Evolutionary conservation across 768 basidiomycete species (phyloP).

Genomic region (Tylopilus subfusipes): DNA sequence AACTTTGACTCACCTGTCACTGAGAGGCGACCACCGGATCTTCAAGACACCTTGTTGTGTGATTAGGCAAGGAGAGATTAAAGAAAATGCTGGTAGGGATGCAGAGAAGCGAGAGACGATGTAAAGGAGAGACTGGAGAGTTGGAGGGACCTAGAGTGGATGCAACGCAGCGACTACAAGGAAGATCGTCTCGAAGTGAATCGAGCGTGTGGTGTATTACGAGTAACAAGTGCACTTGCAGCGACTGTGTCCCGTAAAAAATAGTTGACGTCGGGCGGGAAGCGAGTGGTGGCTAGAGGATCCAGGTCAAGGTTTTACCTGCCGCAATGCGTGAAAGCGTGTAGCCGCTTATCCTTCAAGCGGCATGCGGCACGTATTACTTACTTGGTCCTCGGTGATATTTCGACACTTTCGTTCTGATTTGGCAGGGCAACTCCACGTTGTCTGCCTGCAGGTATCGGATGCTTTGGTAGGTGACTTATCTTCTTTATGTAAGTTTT

Average conservation of each 20-base stretch:
- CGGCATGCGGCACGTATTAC: constrained; percentile 32
- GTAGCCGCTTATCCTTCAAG: constrained; percentile 48
- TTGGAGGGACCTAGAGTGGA: constrained; percentile 25
- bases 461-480: constrained; percentile 37
- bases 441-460: constrained; percentile 75
- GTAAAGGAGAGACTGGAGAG: constrained; percentile 37
- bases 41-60: constrained; percentile 12
- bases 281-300: constrained; percentile 21
- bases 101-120: constrained; percentile 28
- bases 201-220: constrained; percentile 40
- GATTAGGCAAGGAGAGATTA: constrained; percentile 21
- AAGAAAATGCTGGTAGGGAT: constrained; percentile 15
- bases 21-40: constrained; percentile 8
- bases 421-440: constrained; percentile 52
- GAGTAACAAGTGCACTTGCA: constrained; percentile 23
- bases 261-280: constrained; percentile 21
- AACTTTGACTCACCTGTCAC: constrained; percentile 16
- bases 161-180: constrained; percentile 28
- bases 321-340: constrained; percentile 48
- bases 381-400: constrained; percentile 32
- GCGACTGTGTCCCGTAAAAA: constrained; percentile 28
- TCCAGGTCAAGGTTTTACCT: constrained; percentile 38
- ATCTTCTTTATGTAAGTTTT: constrained; percentile 44
- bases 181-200: constrained; percentile 52
- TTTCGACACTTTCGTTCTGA: constrained; percentile 49